These are phyloP conservation scores for Uronychia setigera DNA, from an alignment of 73 alveolate genomes.

Conservation along the genomic window DNA sequence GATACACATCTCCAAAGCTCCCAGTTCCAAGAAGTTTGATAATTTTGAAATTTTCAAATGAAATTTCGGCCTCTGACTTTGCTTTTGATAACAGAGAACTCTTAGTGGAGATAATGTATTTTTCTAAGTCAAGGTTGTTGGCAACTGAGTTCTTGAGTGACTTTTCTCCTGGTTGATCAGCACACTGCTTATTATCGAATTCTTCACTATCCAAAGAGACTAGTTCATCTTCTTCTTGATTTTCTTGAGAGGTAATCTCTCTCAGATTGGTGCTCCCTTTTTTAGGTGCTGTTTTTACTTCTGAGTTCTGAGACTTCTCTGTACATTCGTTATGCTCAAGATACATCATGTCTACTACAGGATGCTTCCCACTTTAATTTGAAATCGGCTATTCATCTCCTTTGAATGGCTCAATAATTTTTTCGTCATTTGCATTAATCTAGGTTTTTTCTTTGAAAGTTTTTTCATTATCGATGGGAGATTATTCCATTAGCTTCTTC, in stretches of 20 bases:
- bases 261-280: not conserved
- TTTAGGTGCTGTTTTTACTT: not conserved
- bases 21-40: slow-evolving; percentile 85
- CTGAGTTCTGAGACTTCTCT: not conserved
- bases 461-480: not conserved
- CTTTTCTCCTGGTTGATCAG: not conserved
- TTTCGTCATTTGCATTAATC: not conserved
- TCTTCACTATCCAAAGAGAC: not conserved
- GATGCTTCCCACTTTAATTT: not conserved
- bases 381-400: not conserved
- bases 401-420: not conserved
- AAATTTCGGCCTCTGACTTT: slow-evolving; percentile 57
- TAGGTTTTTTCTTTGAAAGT: not conserved
- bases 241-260: too few relatives aligned
- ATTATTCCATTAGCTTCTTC: not conserved
- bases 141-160: not conserved
- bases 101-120: not conserved
- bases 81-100: slow-evolving; percentile 54
- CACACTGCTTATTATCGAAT: not conserved
- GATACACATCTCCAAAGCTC: slow-evolving; percentile 96
- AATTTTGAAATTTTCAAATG: slow-evolving; percentile 36
- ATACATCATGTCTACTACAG: not conserved
- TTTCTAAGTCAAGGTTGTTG: not conserved
- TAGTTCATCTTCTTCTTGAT: too few relatives aligned
- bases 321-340: not conserved